Evolutionary conservation across 1,284 basidiomycete species (phyloP), one percentile per base, ranked within the genome.

Genomic region (Fomitopsis betulina): DNA sequence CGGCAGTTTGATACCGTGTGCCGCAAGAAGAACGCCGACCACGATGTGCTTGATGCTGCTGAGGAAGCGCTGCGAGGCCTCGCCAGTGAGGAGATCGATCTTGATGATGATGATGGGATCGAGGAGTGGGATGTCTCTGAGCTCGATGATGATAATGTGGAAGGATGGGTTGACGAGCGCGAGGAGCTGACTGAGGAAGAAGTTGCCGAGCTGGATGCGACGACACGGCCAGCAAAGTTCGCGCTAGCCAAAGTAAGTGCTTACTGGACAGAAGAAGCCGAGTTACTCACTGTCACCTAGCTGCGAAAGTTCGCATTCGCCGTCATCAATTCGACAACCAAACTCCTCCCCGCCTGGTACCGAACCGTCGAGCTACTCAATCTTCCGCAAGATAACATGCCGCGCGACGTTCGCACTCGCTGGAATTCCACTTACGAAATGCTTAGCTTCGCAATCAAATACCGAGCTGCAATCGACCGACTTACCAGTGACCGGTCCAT

Each of bases 221-320:
- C 55, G 0, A 51, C 65, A 3, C 21, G 27, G 8, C 65, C 65
- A 0, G 56, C 62, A 5, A 63, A 62, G 40, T 25, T 62, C 45
- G 55, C 57, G 3, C 54, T 65, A n/a, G 51, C 45, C 4, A 65
- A 65, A 59, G 63, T 65, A 5, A 53, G 3, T 54, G 73, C 0
- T 3, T 1, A 40, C 15, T 40, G 39, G 5, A 40, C 15, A 6
- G 7, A 19, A 2, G n/a, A 1, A 40, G n/a, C n/a, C n/a, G n/a
- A n/a, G n/a, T n/a, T 19, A 40, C n/a, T n/a, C n/a, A n/a, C n/a
- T n/a, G n/a, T n/a, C n/a, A n/a, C n/a, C n/a, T n/a, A n/a, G 39
- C 39, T 40, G 3, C 39, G 39, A 8, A 1, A 7, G 15, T n/a
- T 40, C 15, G 12, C 39, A 1, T 19, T 19, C 3, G 12, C 15